Conservation (phyloP, 2,329 filamentous ascomycete genomes). For the Tolypocladium guangdongense region DNA sequence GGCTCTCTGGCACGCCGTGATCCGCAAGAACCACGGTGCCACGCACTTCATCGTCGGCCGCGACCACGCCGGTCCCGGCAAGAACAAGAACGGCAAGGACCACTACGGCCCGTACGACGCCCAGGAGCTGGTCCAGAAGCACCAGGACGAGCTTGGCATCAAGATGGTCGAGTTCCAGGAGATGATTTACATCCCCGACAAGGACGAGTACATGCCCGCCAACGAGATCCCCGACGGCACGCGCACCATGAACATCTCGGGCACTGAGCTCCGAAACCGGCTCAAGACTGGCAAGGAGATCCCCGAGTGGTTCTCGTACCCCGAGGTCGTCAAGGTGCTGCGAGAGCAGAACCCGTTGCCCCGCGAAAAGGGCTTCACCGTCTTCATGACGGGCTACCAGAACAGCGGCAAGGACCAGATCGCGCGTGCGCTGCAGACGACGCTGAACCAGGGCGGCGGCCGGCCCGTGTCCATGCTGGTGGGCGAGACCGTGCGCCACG, state of each 20-base stretch:
- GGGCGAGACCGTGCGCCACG: conserved; percentile 86
- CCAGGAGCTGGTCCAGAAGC: conserved; percentile 91
- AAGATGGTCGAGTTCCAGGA: conserved; percentile 99
- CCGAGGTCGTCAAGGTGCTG: conserved; percentile 92
- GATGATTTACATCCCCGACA: conserved; percentile 97
- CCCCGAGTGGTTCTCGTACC: conserved; percentile 99
- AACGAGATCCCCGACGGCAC: conserved; percentile 78
- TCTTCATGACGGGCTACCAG: conserved; percentile 94
- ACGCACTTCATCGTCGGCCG: conserved; percentile 99
- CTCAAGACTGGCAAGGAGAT: conserved; percentile 89
- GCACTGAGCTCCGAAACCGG: conserved; percentile 83
- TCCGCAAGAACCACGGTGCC: conserved; percentile 98
- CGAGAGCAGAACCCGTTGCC: conserved; percentile 93
- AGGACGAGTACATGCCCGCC: conserved; percentile 89
- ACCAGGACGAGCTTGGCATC: conserved; percentile 92
- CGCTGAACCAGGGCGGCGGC: conserved; percentile 94
- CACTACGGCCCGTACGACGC: conserved; percentile 98
- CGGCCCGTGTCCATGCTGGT: conserved; percentile 89
- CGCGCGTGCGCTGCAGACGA: conserved; percentile 89
- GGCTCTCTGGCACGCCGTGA: conserved; percentile 99
- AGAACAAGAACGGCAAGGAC: conserved; percentile 94
- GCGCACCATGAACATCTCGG: conserved; percentile 80
- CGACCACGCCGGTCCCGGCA: conserved; percentile 95
- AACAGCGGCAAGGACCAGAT: conserved; percentile 97
- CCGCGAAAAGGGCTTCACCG: conserved; percentile 87